Evolutionary conservation across 495 filamentous ascomycete species (phyloP).

Genomic region (Talaromyces proteolyticus): DNA sequence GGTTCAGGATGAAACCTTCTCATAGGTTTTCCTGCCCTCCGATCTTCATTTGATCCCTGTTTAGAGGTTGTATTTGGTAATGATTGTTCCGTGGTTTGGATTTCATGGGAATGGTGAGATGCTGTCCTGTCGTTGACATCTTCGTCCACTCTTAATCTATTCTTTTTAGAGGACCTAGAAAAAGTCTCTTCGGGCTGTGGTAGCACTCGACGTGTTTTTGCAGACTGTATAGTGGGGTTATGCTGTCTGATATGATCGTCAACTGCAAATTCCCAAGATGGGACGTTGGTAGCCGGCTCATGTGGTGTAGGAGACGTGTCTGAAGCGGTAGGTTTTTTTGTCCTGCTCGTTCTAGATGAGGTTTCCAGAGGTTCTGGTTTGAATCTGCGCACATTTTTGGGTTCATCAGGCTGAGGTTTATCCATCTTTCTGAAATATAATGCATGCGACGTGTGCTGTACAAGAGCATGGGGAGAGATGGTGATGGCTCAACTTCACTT

Average conservation of each 20-base stretch:
- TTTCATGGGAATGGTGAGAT: not conserved
- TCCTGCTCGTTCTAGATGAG: constrained; percentile 2
- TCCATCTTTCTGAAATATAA: not conserved
- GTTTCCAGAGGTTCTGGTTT: constrained; percentile 6
- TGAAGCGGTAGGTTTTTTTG: not conserved
- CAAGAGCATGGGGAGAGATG: not conserved
- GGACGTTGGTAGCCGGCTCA: too few relatives aligned
- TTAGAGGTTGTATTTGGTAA: not conserved
- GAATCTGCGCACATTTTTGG: constrained; percentile 3
- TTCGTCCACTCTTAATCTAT: constrained; percentile 44
- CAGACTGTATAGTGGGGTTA: not conserved
- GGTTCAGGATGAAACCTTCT: constrained; percentile 20
- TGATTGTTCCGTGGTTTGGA: not conserved
- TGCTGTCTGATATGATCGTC: too few relatives aligned
- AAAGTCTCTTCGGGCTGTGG: constrained; percentile 67
- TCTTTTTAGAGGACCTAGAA: constrained; percentile 46
- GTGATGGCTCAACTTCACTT: not conserved
- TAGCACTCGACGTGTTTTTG: constrained; percentile 38
- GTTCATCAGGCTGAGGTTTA: not conserved
- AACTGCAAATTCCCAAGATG: too few relatives aligned
- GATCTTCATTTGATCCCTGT: constrained; percentile 20
- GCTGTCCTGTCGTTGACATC: constrained; percentile 1
- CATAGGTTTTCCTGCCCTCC: constrained; percentile 13
- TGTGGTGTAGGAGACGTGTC: constrained; percentile 9
- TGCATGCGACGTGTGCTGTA: not conserved